Base-by-base conservation (phyloP, 495 filamentous ascomycete species). In the Trichoderma reesei region DNA sequence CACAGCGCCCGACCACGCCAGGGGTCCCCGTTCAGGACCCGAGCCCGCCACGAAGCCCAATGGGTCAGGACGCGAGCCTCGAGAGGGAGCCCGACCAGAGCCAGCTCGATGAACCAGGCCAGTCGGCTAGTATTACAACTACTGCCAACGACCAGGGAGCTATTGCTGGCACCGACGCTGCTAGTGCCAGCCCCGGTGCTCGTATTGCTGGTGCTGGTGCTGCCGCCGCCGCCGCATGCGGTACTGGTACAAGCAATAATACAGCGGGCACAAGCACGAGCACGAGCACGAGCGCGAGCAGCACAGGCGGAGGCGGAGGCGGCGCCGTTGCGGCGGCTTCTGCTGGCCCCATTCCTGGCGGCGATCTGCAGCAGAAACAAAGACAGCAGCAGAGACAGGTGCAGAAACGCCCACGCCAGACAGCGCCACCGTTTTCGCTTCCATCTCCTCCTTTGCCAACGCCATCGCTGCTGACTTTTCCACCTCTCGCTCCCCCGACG, bases 101-200 rank as follows among this genome's bases (percentile, higher is more conserved):
- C 44, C 44, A 48, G 44, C 44, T 48, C 3, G 44, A 48, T n/a
- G 44, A n/a, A 48, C 44, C 2, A 48, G 44, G 44, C 20, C 20
- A 18, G 44, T n/a, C 44, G 44, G 44, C 20, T 48, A 48, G n/a
- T 48, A 48, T n/a, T n/a, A n/a, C n/a, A n/a, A n/a, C n/a, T n/a
- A n/a, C n/a, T n/a, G n/a, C n/a, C n/a, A 48, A n/a, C 44, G 44
- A 48, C 44, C 44, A 48, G 44, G 44, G 44, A 48, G 14, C 44
- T 5, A 20, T 8, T 18, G 44, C 44, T 48, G 16, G 13, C 42
- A 46, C 44, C 16, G 44, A 16, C 44, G 44, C 44, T 48, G 16
- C 44, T 26, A 18, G 44, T n/a, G 44, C 44, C 20, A 48, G 14
- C 20, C 16, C 41, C 39, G 39, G 39, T 44, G 41, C 41, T 44